Percentiles rank a stretch among this genome's conserved stretches.
These are phyloP conservation scores for Datura wrightii DNA, from an alignment of 257 asterid species.

Conservation along the genomic window DNA sequence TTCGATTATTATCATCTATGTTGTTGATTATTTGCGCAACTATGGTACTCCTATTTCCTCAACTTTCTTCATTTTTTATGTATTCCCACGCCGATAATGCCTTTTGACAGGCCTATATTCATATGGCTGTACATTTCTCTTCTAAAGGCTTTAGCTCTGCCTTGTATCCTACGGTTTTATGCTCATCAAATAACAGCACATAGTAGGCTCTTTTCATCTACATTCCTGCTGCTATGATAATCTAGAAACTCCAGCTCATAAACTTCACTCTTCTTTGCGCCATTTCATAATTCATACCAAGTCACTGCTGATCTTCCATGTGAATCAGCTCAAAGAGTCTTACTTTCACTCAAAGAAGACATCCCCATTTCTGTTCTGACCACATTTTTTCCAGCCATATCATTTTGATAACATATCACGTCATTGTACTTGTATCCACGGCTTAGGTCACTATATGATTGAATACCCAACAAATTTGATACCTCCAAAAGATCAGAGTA, in stretches of 20 bases:
- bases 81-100: neutral
- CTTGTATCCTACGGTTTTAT: neutral
- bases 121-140: neutral
- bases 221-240: neutral
- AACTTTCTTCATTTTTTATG: neutral
- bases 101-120: neutral
- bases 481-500: neutral
- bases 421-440: neutral
- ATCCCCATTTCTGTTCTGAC: neutral
- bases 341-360: neutral
- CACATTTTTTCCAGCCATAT: neutral
- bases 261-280: neutral
- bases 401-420: neutral
- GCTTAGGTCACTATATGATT: neutral
- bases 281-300: constrained; percentile 12
- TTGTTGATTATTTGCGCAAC: neutral
- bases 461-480: neutral
- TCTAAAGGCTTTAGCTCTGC: neutral
- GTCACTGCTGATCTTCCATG: neutral
- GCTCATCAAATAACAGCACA: constrained; percentile 17
- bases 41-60: neutral
- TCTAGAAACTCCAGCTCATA: constrained; percentile 7
- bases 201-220: neutral
- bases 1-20: neutral
- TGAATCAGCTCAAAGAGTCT: neutral